phyloP scores from a whole-genome alignment of 176 grass and related monocot species.

The Areca catechu region DNA sequence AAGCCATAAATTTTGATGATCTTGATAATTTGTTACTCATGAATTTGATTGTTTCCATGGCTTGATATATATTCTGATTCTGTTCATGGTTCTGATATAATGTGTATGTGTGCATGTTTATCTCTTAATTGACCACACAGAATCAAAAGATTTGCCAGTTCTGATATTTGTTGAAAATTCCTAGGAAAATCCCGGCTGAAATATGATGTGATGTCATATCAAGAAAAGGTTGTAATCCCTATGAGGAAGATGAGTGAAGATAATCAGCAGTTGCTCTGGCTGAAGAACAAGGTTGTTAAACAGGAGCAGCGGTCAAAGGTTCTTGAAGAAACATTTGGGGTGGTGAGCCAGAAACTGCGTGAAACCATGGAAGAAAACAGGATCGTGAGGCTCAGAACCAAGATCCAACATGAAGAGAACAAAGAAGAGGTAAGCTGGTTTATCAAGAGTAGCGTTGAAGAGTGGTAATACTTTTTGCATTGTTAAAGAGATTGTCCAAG shows the following conservation, averaged over 20 bases:
- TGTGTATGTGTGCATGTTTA: too few relatives aligned
- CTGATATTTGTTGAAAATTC: constrained; percentile 11
- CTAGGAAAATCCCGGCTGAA: constrained; percentile 62
- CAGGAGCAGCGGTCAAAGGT: constrained; percentile 40
- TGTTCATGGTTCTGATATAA: too few relatives aligned
- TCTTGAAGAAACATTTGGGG: constrained; percentile 46
- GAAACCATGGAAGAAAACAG: constrained; percentile 42
- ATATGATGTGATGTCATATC: constrained; percentile 74
- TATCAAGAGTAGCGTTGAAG: too few relatives aligned
- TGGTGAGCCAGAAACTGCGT: constrained; percentile 37
- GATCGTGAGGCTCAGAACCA: constrained; percentile 39
- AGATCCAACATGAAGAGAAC: constrained; percentile 53
- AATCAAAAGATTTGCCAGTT: background rate
- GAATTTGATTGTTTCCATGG: too few relatives aligned
- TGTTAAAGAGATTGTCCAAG: too few relatives aligned
- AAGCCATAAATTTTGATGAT: too few relatives aligned
- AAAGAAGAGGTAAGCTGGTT: constrained; percentile 57
- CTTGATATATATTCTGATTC: too few relatives aligned
- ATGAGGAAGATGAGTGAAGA: constrained; percentile 91
- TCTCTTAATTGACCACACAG: too few relatives aligned
- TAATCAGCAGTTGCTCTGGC: constrained; percentile 56
- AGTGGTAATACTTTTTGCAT: too few relatives aligned
- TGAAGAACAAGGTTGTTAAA: constrained; percentile 58
- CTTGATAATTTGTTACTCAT: too few relatives aligned
- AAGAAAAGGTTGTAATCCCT: constrained; percentile 73